Evolutionary conservation across 495 filamentous ascomycete genomes (phyloP).

Genomic region (Penicillium paradoxum): DNA sequence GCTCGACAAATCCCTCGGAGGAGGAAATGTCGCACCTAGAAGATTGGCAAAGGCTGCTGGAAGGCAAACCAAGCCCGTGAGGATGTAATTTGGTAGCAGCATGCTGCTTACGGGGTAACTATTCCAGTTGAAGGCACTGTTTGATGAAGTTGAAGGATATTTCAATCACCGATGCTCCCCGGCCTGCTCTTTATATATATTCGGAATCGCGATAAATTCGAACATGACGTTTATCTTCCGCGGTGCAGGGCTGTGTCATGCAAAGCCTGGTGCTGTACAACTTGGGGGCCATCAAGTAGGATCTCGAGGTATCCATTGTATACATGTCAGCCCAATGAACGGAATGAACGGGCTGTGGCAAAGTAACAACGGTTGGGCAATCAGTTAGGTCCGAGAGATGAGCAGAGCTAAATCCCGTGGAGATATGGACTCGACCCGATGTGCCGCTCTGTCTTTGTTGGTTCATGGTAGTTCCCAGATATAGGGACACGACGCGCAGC

Average conservation of each 20-base stretch:
- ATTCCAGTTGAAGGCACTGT: background rate
- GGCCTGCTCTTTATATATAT: background rate
- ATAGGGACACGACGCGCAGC: no score
- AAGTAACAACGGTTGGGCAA: background rate
- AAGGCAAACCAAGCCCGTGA: background rate
- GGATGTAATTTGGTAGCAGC: background rate
- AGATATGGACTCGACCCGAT: background rate
- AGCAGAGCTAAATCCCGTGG: background rate
- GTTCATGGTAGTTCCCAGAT: background rate
- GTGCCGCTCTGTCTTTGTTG: background rate
- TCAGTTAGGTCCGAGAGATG: background rate
- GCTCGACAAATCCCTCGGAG: constrained; percentile 34
- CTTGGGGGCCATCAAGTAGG: background rate
- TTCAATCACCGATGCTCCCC: background rate
- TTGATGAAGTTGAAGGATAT: background rate
- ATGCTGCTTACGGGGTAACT: background rate
- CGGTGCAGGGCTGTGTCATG: background rate
- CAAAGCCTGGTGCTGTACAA: background rate
- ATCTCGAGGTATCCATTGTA: background rate
- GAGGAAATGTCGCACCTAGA: constrained; percentile 31
- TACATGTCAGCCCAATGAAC: background rate
- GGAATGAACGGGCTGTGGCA: background rate
- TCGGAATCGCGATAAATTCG: background rate
- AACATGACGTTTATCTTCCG: background rate
- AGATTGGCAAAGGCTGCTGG: constrained; percentile 25